Evolutionary conservation across 345 rosid genomes (phyloP).

Genomic region (Kandelia obovata): DNA sequence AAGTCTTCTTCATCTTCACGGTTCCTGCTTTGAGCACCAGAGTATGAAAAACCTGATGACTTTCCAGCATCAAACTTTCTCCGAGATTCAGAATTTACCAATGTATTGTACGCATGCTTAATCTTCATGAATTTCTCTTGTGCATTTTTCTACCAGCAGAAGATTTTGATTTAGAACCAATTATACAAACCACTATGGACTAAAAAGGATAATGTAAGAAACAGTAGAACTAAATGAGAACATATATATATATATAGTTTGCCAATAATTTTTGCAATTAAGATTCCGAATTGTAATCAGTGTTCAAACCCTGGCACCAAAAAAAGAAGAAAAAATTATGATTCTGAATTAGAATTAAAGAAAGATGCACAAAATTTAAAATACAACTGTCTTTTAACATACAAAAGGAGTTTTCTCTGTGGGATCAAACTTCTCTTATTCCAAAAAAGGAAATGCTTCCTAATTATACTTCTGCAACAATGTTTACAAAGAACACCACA

Average conservation of each 20-base stretch:
- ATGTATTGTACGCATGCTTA: constrained; percentile 56
- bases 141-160: constrained; percentile 63
- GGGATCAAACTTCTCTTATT: no score
- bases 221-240: neutral
- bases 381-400: no score
- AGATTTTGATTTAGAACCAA: constrained; percentile 6
- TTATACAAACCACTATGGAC: neutral
- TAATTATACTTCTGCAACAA: neutral
- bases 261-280: neutral
- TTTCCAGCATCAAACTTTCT: constrained; percentile 49
- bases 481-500: neutral
- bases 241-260: neutral
- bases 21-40: constrained; percentile 37
- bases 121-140: constrained; percentile 65
- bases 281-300: neutral
- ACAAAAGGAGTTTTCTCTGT: neutral
- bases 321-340: no score
- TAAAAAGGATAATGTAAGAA: neutral
- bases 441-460: neutral
- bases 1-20: constrained; percentile 64
- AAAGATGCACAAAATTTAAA: no score
- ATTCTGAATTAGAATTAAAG: no score
- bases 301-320: neutral
- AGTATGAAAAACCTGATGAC: constrained; percentile 58
- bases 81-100: constrained; percentile 67